These are phyloP conservation scores for Cercis canadensis DNA, from an alignment of 306 rosid species.

Conservation along the genomic window DNA sequence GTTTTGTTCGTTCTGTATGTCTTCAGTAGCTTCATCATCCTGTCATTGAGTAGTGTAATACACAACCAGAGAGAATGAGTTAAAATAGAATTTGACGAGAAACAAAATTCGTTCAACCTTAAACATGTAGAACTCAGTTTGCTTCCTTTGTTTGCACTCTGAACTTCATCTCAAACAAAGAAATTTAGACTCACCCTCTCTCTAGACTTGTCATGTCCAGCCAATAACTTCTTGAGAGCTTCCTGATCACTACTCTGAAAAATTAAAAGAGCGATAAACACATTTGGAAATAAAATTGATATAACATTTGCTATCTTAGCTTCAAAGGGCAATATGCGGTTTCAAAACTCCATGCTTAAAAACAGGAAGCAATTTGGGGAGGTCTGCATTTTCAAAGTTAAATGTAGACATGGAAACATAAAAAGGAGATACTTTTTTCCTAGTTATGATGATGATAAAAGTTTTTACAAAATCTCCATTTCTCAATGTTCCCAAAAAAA, in stretches of 20 bases:
- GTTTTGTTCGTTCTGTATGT: slow-evolving; percentile 44
- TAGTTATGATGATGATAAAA: neutral
- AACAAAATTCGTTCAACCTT: neutral
- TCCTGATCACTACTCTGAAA: slow-evolving; percentile 74
- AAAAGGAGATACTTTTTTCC: neutral
- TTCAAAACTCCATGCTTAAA: too few species aligned
- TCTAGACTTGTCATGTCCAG: slow-evolving; percentile 43
- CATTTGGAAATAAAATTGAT: too few species aligned
- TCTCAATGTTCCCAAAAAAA: neutral
- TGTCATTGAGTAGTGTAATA: slow-evolving; percentile 35
- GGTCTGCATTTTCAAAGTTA: too few species aligned
- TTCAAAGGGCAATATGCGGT: too few species aligned
- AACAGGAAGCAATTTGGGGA: too few species aligned
- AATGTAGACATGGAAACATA: too few species aligned
- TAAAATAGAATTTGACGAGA: neutral
- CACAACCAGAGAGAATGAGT: slow-evolving; percentile 4
- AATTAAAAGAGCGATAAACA: neutral
- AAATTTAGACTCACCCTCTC: slow-evolving; percentile 37
- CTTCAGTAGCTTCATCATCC: slow-evolving; percentile 44
- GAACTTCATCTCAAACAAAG: slow-evolving; percentile 3
- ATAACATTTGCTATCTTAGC: too few species aligned
- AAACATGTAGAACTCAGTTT: neutral
- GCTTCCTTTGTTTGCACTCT: neutral
- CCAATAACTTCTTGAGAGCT: slow-evolving; percentile 57
- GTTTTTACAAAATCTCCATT: neutral